phyloP scores from a whole-genome alignment of 2,329 filamentous ascomycete genomes.

The Xylariaceae sp. region DNA sequence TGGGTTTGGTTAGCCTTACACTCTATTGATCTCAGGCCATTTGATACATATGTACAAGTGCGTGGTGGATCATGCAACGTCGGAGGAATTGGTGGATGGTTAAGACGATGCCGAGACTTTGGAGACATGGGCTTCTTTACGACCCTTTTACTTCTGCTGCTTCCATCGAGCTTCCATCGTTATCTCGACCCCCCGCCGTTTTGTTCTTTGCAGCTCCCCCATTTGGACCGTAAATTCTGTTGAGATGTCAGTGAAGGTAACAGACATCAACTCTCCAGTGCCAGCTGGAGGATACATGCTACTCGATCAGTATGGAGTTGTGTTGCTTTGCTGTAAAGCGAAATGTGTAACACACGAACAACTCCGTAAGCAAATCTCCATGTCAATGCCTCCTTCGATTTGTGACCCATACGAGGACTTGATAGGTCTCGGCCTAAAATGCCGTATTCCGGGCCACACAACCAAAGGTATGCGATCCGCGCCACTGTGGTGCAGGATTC shows the following conservation, averaged over 20 bases:
- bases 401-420: conserved; percentile 21
- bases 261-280: conserved; percentile 10
- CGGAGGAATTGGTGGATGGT: conserved; percentile 10
- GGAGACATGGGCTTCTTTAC: conserved; percentile 12
- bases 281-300: conserved; percentile 8
- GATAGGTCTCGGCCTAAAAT: conserved; percentile 22
- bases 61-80: conserved; percentile 15
- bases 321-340: conserved; percentile 21
- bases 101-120: conserved; percentile 22
- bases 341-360: conserved; percentile 20
- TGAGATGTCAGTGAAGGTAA: conserved; percentile 8
- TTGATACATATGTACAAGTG: conserved; percentile 10
- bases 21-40: conserved; percentile 4
- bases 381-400: conserved; percentile 6
- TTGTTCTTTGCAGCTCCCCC: conserved; percentile 39
- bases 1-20: conserved; percentile 17
- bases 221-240: conserved; percentile 31
- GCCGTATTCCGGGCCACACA: conserved; percentile 12
- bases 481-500: conserved; percentile 6
- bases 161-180: conserved; percentile 39
- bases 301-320: conserved; percentile 10
- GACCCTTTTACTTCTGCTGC: conserved; percentile 21
- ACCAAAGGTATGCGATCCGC: conserved; percentile 13
- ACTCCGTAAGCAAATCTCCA: conserved; percentile 18
- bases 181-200: conserved; percentile 35